A percentile compares a stretch with the other conserved stretches of the same genome.
These are phyloP conservation scores for Kwoniella botswanensis DNA, from an alignment of 768 basidiomycete genomes.

Conservation along the genomic window DNA sequence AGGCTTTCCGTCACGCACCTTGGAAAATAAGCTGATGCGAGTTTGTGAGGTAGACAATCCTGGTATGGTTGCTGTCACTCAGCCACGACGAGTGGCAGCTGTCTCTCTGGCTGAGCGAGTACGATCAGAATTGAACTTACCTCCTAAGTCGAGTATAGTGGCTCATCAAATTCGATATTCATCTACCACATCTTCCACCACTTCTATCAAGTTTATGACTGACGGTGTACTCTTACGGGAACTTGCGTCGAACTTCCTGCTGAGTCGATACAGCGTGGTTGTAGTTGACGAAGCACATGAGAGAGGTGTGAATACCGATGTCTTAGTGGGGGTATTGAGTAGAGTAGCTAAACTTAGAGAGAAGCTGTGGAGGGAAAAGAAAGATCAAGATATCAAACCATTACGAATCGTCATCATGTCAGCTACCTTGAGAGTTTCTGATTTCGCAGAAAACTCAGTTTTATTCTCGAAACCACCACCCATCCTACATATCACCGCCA, in stretches of 20 bases:
- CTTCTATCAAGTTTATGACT: conserved; percentile 99
- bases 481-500: conserved; percentile 82
- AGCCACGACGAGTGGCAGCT: conserved; percentile 95
- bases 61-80: conserved; percentile 97
- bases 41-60: conserved; percentile 73
- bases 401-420: conserved; percentile 97
- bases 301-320: conserved; percentile 96
- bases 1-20: background rate
- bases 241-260: conserved; percentile 86
- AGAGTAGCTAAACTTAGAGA: conserved; percentile 88
- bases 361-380: conserved; percentile 73
- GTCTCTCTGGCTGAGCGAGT: conserved; percentile 95
- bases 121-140: conserved; percentile 85
- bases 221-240: conserved; percentile 96
- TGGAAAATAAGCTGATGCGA: background rate
- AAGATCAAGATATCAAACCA: conserved; percentile 63
- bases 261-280: conserved; percentile 90
- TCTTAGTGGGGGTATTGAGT: conserved; percentile 94
- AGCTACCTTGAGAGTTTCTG: conserved; percentile 89
- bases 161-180: conserved; percentile 99
- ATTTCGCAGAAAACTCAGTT: conserved; percentile 83
- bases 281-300: conserved; percentile 99
- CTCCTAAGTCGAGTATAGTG: conserved; percentile 69
- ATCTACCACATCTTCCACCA: conserved; percentile 83
- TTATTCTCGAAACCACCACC: conserved; percentile 87